These are phyloP conservation scores for Fusarium humuli DNA, from an alignment of 2,329 filamentous ascomycete species.

Conservation along the genomic window DNA sequence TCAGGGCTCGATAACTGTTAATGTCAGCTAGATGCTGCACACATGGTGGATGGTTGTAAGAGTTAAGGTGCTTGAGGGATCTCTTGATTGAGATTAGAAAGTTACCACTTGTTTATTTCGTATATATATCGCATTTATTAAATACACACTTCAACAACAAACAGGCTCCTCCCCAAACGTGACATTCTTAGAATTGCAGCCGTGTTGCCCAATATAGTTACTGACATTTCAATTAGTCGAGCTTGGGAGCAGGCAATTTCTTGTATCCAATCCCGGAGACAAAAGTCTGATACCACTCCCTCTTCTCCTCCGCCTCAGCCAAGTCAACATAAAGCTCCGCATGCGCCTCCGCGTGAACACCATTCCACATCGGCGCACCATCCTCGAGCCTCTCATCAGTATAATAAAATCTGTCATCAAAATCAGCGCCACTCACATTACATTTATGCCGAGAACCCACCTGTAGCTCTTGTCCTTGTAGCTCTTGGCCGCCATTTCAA, in stretches of 20 bases:
- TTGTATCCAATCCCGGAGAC: constrained; percentile 15
- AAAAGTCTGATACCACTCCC: constrained; percentile 24
- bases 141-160: background rate
- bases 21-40: background rate
- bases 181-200: background rate
- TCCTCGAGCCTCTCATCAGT: constrained; percentile 19
- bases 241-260: constrained; percentile 2
- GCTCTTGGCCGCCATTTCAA: background rate
- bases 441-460: background rate
- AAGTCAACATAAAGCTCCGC: constrained; percentile 17
- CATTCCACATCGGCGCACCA: constrained; percentile 13
- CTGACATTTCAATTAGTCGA: background rate
- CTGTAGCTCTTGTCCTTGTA: constrained; percentile 10
- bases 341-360: background rate
- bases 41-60: background rate
- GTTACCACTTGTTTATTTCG: background rate
- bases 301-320: background rate
- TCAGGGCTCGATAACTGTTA: background rate
- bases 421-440: background rate
- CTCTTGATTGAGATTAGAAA: background rate
- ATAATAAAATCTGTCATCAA: constrained; percentile 1
- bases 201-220: background rate
- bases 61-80: background rate
- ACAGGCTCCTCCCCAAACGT: background rate
- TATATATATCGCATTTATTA: constrained; percentile 9